Percentiles rank a stretch among this genome's conserved stretches.
Evolutionary conservation across 2,329 filamentous ascomycete genomes (phyloP).

Genomic region (Trichophyton benhamiae): DNA sequence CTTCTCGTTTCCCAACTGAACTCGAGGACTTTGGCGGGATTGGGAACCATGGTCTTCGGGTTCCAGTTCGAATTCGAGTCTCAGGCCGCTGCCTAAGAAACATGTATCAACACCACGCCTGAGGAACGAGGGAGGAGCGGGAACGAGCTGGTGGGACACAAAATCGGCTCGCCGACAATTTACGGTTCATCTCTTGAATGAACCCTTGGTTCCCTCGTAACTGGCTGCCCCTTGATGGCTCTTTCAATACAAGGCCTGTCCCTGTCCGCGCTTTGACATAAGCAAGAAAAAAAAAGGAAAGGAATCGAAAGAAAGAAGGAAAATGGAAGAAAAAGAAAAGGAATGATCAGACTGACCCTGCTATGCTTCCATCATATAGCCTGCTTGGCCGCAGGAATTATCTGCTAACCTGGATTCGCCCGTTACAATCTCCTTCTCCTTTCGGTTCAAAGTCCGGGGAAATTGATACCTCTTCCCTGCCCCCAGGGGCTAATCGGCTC

Average conservation of each 20-base stretch:
- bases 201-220: slow-evolving; percentile 1
- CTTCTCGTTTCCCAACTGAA: background rate
- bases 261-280: background rate
- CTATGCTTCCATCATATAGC: background rate
- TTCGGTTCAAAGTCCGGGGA: slow-evolving; percentile 5
- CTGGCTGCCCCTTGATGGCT: background rate
- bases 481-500: background rate
- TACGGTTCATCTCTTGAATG: slow-evolving; percentile 2
- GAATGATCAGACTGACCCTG: slow-evolving; percentile 1
- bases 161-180: slow-evolving; percentile 4
- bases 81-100: background rate
- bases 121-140: background rate
- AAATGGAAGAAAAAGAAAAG: background rate
- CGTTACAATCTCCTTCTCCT: background rate
- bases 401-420: background rate
- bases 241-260: background rate
- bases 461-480: background rate
- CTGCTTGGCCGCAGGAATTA: background rate
- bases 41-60: background rate
- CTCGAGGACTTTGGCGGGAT: background rate
- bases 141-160: slow-evolving; percentile 4
- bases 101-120: background rate
- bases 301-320: background rate
- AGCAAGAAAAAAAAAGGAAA: background rate
- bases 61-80: background rate